Base-by-base conservation (phyloP, 176 grass and related monocot species). In the Musa troglodytarum region DNA sequence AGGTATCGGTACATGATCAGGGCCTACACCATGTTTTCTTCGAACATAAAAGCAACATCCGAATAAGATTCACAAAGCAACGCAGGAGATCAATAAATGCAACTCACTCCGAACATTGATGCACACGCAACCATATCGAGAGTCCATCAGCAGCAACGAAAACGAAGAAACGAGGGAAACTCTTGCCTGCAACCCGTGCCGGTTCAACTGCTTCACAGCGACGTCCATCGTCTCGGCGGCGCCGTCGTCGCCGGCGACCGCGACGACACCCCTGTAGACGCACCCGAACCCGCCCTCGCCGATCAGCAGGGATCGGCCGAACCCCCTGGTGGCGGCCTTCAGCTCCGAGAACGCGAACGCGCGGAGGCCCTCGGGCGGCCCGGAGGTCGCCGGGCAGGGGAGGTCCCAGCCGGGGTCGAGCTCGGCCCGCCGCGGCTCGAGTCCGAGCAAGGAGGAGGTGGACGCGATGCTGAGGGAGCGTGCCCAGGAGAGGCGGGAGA, bases 241-340 rank as follows among this genome's bases (percentile, higher is more conserved):
- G 49, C 34, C 75, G 1, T 52, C 43, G 12, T 65, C 75, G n/a
- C 75, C 75, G 19, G 43, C 11, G 19, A 77, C 50, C 1, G 43
- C 53, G 22, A 77, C 49, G 59, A 65, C 61, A 34, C 75, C 75
- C 50, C 62, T 77, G 12, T 77, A 77, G 20, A 77, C 58, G 61
- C 75, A 65, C 49, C 75, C 75, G 43, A 77, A 77, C 12, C 75
- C 75, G 49, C 75, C 75, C 62, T 77, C 75, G 49, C 75, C 75
- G 10, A 77, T 64, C 58, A 77, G 5, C 5, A 77, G 75, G 43
- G 61, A 49, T 61, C 75, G 75, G 49, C 62, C 53, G 61, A 77
- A 77, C 12, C 75, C 75, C 59, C 61, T 65, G 3, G 75, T 77
- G 26, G 75, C 75, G n/a, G 43, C 75, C 75, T 65, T 77, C 43